phyloP scores from a whole-genome alignment of 2,329 filamentous ascomycete genomes.

The Penicillium hesseltinei region DNA sequence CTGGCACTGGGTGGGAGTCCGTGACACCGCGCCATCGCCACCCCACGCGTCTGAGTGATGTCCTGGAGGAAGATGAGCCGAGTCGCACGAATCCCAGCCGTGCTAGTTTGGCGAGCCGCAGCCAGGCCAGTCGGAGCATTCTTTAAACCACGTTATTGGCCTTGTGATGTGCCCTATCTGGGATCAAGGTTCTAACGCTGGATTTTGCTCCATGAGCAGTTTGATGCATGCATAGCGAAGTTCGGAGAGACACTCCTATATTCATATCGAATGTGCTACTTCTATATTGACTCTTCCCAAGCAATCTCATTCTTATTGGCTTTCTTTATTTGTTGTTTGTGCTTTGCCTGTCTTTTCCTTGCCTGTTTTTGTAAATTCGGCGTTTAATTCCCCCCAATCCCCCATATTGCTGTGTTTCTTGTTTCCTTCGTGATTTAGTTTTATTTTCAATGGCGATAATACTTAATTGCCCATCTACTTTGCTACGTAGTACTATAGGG shows the following conservation, averaged over 20 bases:
- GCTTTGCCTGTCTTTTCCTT: background rate
- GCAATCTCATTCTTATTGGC: background rate
- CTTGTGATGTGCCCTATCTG: background rate
- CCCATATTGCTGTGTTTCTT: background rate
- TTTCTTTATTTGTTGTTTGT: background rate
- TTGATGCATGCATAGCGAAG: background rate
- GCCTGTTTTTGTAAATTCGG: background rate
- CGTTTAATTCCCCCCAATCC: constrained; percentile 8
- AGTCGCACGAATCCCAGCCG: constrained; percentile 67
- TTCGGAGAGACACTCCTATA: background rate
- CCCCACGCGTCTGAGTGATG: constrained; percentile 83
- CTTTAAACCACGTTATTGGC: background rate
- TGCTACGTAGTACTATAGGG: background rate
- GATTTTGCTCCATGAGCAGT: background rate
- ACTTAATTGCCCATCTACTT: background rate
- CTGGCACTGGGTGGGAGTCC: constrained; percentile 70
- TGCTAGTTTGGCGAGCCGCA: constrained; percentile 52
- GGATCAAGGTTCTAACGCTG: background rate
- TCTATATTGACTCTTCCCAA: background rate
- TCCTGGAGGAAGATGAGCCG: constrained; percentile 79
- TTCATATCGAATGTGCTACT: background rate
- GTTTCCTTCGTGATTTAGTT: background rate
- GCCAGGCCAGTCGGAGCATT: constrained; percentile 13
- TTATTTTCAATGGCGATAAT: background rate
- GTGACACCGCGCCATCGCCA: constrained; percentile 75